Evolutionary conservation across 805 yeast species (phyloP).

Genomic region (Zygotorulaspora florentina): DNA sequence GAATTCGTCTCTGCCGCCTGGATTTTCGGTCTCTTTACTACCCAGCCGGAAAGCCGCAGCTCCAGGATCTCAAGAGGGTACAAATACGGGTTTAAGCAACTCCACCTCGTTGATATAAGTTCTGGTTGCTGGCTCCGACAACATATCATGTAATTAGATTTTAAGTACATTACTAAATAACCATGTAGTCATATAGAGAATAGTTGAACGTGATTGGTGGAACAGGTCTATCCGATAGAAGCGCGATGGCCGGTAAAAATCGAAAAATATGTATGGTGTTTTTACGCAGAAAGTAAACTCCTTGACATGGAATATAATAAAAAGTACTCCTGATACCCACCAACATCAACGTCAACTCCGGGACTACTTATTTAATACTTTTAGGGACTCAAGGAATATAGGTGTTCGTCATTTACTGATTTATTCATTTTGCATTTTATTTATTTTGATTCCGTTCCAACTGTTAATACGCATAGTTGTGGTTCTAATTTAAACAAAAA

Average conservation of each 20-base stretch:
- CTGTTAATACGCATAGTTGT: neutral
- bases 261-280: neutral
- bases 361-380: neutral
- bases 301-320: neutral
- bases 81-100: neutral
- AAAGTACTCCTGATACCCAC: neutral
- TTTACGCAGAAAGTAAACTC: neutral
- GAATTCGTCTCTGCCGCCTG: constrained; percentile 37
- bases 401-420: neutral
- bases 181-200: neutral
- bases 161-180: too few relatives aligned
- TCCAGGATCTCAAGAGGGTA: neutral
- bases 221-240: neutral
- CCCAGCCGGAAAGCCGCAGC: constrained; percentile 25
- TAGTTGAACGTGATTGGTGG: neutral
- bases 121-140: neutral
- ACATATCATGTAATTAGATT: too few relatives aligned
- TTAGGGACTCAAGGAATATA: neutral
- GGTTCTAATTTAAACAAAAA: too few relatives aligned
- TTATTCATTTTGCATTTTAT: neutral
- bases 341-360: neutral
- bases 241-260: neutral
- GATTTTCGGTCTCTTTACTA: constrained; percentile 39
- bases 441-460: neutral
- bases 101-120: constrained; percentile 4